Conservation (phyloP, 352 stramenopile species). For the Thalassiosira hispida region DNA sequence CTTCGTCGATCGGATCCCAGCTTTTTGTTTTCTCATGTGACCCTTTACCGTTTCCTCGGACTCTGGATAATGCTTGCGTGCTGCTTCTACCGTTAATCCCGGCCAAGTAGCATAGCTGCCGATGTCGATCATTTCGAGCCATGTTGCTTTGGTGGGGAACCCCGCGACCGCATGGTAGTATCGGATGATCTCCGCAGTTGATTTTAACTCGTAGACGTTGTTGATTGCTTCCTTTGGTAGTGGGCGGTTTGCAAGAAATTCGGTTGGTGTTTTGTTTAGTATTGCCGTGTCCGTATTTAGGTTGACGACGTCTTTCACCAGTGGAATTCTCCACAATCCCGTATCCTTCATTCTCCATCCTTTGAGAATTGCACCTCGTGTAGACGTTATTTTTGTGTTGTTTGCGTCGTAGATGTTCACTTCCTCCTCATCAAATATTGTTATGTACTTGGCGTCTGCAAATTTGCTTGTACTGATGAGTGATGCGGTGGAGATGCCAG, state of each 20-base stretch:
- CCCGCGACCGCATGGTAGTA: slow-evolving; percentile 22
- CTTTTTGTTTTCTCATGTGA: slow-evolving; percentile 25
- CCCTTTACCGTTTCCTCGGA: slow-evolving; percentile 17
- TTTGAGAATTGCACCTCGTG: slow-evolving; percentile 7
- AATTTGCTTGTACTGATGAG: slow-evolving; percentile 34
- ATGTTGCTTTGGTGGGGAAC: slow-evolving; percentile 20
- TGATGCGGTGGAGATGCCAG: background rate
- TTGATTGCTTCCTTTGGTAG: background rate
- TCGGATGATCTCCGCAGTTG: slow-evolving; percentile 1
- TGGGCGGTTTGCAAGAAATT: background rate
- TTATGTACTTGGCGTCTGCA: slow-evolving; percentile 19
- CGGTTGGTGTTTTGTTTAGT: background rate
- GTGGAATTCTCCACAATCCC: slow-evolving; percentile 21
- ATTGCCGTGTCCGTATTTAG: slow-evolving; percentile 14
- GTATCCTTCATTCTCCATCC: slow-evolving; percentile 2
- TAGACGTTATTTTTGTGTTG: slow-evolving; percentile 3
- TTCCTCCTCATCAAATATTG: slow-evolving; percentile 28
- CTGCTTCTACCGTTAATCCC: slow-evolving; percentile 13
- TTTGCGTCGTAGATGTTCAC: slow-evolving; percentile 31
- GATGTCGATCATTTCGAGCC: slow-evolving; percentile 17
- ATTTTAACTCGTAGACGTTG: slow-evolving; percentile 16
- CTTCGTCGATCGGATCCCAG: slow-evolving; percentile 9
- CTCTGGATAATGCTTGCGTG: slow-evolving; percentile 15
- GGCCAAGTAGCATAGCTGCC: slow-evolving; percentile 37
- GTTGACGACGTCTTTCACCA: slow-evolving; percentile 1